Conservation (phyloP, 106 monocot species). For the Gastrodia elata region DNA sequence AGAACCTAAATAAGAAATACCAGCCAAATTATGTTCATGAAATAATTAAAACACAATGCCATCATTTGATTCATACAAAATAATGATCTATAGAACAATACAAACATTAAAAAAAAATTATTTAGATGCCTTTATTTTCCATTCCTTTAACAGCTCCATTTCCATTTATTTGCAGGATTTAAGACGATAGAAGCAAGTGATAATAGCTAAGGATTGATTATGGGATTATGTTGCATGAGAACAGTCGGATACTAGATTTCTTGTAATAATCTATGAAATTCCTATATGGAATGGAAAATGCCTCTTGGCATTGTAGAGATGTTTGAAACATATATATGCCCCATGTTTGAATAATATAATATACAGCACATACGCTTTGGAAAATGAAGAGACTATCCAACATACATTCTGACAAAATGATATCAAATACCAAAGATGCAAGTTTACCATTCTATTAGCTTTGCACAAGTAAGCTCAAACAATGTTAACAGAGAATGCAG, state of each 20-base stretch:
- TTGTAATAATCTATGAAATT: no score
- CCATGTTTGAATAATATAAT: background rate
- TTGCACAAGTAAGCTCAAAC: conserved; percentile 87
- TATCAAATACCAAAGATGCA: background rate
- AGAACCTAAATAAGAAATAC: background rate
- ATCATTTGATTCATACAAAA: background rate
- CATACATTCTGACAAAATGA: background rate
- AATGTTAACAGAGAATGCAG: conserved; percentile 69
- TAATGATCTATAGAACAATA: background rate
- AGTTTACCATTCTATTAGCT: conserved; percentile 51
- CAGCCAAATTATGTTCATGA: background rate
- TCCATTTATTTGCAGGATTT: no score
- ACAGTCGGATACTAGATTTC: background rate
- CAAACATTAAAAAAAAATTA: background rate
- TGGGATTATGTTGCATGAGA: background rate
- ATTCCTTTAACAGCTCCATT: no score
- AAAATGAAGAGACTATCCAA: background rate
- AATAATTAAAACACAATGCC: background rate
- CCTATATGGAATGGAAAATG: background rate
- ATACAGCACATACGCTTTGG: background rate
- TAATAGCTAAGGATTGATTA: background rate
- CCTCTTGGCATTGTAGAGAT: background rate
- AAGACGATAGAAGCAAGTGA: background rate
- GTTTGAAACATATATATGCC: background rate
- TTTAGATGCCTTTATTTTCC: no score